Evolutionary conservation across 331 rosid species (phyloP).

Genomic region (Telfairia occidentalis): DNA sequence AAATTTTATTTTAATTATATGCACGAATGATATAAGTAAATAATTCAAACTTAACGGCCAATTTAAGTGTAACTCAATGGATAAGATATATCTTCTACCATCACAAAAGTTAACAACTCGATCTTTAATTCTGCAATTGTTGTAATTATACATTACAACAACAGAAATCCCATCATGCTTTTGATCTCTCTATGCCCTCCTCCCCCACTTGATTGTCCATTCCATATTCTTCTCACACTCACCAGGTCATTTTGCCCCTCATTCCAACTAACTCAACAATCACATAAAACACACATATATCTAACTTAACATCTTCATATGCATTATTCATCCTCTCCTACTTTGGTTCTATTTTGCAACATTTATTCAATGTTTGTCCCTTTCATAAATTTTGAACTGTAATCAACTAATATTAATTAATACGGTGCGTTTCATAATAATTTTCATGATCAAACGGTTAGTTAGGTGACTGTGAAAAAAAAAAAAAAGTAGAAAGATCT

Average conservation of each 20-base stretch:
- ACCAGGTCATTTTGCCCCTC: slow-evolving; percentile 6
- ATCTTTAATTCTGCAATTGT: no score
- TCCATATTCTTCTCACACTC: neutral
- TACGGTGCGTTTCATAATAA: neutral
- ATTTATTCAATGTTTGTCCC: neutral
- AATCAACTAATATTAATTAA: neutral
- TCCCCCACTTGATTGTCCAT: slow-evolving; percentile 1
- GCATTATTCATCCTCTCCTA: slow-evolving; percentile 2
- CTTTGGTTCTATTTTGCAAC: neutral
- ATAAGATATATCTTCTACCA: no score
- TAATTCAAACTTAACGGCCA: no score
- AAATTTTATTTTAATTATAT: no score
- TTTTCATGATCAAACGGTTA: neutral
- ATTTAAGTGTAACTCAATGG: no score
- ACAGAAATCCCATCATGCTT: slow-evolving; percentile 1
- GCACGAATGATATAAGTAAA: no score
- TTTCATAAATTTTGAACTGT: neutral
- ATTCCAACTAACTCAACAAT: neutral
- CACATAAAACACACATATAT: neutral
- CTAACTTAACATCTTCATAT: neutral
- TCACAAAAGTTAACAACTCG: no score
- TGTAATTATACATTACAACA: slow-evolving; percentile 2
- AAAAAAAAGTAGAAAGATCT: neutral
- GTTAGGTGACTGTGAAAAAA: neutral
- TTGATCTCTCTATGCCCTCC: neutral